Evolutionary conservation across 768 basidiomycete genomes (phyloP).

Genomic region (Leccinum disarticulatum): DNA sequence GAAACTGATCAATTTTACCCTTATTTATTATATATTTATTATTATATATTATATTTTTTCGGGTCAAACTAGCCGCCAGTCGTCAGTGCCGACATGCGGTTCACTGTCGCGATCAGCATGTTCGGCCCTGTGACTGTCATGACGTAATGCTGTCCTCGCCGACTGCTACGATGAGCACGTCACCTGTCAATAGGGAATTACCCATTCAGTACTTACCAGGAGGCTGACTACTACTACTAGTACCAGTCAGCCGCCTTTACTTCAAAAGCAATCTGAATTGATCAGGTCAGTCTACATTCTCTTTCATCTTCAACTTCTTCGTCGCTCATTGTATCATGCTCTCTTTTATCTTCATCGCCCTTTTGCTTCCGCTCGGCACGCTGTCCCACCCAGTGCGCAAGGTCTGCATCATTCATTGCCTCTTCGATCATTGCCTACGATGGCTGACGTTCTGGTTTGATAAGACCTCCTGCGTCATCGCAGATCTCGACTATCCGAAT

Average conservation of each 20-base stretch:
- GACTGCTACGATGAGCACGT: conserved; percentile 27
- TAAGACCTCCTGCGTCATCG: conserved; percentile 24
- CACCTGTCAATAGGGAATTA: no score
- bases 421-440: no score
- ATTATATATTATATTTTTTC: background rate
- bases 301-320: background rate
- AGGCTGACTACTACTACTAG: no score
- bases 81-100: conserved; percentile 7
- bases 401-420: conserved; percentile 1
- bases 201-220: no score
- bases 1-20: conserved; percentile 18
- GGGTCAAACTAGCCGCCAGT: background rate
- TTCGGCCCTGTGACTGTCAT: conserved; percentile 7
- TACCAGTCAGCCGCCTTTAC: conserved; percentile 10
- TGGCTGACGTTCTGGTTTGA: conserved; percentile 1
- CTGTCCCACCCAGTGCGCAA: conserved; percentile 22
- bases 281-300: background rate
- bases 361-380: conserved; percentile 20
- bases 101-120: conserved; percentile 11
- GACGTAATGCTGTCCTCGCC: conserved; percentile 25
- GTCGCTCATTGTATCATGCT: conserved; percentile 22
- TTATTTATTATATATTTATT: conserved; percentile 7
- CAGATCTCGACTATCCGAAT: conserved; percentile 26
- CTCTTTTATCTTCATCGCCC: conserved; percentile 15
- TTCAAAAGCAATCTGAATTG: background rate